Conservation (phyloP, 352 stramenopile genomes). For the Pythium guiyangense region DNA sequence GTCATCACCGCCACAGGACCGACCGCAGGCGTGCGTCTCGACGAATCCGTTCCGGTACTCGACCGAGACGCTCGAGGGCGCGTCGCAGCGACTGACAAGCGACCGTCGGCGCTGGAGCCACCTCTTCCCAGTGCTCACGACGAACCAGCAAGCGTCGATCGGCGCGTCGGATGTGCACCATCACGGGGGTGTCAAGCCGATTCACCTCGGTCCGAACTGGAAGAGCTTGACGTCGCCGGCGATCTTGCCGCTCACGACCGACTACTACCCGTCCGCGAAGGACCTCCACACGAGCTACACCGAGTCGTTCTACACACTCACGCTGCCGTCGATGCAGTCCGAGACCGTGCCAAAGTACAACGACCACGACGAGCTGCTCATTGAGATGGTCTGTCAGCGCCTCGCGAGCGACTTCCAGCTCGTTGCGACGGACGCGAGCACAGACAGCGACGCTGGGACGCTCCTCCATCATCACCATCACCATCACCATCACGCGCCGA, state of each 20-base stretch:
- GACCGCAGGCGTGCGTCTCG: not conserved
- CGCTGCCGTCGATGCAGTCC: slow-evolving; percentile 38
- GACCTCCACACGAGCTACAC: slow-evolving; percentile 62
- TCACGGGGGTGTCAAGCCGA: slow-evolving; percentile 14
- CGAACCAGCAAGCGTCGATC: not conserved
- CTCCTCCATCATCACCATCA: not conserved
- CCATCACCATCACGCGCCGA: not conserved
- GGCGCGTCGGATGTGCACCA: not conserved
- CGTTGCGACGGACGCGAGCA: slow-evolving; percentile 19
- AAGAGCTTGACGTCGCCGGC: slow-evolving; percentile 93
- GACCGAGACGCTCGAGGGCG: slow-evolving; percentile 25
- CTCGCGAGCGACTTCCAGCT: slow-evolving; percentile 77
- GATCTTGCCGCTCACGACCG: slow-evolving; percentile 89
- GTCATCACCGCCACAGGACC: not conserved
- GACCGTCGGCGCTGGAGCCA: slow-evolving; percentile 96
- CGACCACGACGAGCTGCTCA: slow-evolving; percentile 61
- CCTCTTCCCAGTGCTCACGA: slow-evolving; percentile 85
- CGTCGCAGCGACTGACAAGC: slow-evolving; percentile 37
- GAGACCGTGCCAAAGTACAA: slow-evolving; percentile 56
- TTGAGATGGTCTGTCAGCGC: slow-evolving; percentile 82
- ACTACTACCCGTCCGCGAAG: slow-evolving; percentile 79
- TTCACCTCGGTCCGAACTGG: slow-evolving; percentile 94
- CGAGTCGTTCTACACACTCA: slow-evolving; percentile 82
- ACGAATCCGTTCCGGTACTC: slow-evolving; percentile 52
- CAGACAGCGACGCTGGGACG: slow-evolving; percentile 3